phyloP scores from a whole-genome alignment of 495 filamentous ascomycete genomes.

The Aspergillus sclerotioniger region DNA sequence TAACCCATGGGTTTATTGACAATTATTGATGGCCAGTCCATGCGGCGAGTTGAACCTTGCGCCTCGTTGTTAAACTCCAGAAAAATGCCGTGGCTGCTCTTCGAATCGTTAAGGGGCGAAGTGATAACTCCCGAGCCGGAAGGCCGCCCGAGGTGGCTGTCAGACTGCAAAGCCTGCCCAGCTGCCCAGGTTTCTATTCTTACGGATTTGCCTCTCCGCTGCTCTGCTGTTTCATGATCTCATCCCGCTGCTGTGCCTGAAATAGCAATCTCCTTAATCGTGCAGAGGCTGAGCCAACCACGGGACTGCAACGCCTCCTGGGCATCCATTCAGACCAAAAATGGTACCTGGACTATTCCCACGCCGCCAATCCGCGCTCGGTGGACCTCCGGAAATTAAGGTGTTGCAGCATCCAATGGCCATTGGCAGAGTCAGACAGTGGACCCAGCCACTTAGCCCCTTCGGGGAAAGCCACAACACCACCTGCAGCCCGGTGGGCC shows the following conservation, averaged over 20 bases:
- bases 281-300: neutral
- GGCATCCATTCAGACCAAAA: neutral
- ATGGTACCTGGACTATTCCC: neutral
- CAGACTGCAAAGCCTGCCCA: neutral
- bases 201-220: neutral
- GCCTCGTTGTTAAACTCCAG: neutral
- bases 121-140: neutral
- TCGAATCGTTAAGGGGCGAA: neutral
- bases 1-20: slow-evolving; percentile 2
- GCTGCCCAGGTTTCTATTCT: neutral
- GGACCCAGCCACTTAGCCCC: neutral
- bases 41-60: neutral
- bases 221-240: neutral
- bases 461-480: neutral
- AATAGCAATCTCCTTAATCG: neutral
- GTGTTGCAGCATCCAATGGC: slow-evolving; percentile 3
- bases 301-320: neutral
- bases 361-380: neutral
- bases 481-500: neutral
- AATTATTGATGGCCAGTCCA: neutral
- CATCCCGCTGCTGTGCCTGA: neutral
- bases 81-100: neutral
- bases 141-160: neutral
- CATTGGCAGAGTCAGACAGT: neutral
- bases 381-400: slow-evolving; percentile 6